These are phyloP conservation scores for Ceratobasidium sp. DNA, from an alignment of 1,284 basidiomycete genomes.

Conservation along the genomic window DNA sequence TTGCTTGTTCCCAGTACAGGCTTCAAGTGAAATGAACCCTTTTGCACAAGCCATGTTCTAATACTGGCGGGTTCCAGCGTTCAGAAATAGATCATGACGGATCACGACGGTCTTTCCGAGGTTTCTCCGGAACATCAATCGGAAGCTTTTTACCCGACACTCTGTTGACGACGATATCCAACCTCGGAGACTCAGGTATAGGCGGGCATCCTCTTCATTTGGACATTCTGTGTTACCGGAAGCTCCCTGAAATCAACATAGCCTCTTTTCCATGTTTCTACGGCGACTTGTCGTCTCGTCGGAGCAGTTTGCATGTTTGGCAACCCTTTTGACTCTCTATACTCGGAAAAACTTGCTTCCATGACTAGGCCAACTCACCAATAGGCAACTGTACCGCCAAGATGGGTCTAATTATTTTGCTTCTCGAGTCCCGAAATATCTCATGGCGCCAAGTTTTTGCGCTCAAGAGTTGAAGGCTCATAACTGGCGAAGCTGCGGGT, in stretches of 20 bases:
- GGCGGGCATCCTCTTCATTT: not conserved
- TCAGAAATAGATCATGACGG: not conserved
- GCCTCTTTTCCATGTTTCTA: not conserved
- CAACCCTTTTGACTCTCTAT: not conserved
- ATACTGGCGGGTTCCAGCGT: not conserved
- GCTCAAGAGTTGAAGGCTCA: not conserved
- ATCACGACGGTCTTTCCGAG: not conserved
- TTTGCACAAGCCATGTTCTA: not conserved
- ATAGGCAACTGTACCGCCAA: conserved; percentile 5
- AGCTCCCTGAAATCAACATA: not conserved
- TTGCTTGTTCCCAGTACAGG: not conserved
- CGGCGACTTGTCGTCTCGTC: conserved; percentile 15
- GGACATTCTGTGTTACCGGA: not conserved
- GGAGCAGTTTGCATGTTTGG: not conserved
- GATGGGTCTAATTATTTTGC: not conserved
- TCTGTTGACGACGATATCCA: not conserved
- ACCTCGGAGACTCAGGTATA: not conserved
- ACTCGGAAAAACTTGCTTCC: conserved; percentile 12
- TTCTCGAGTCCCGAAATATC: too few relatives aligned
- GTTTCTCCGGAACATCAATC: not conserved
- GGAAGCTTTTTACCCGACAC: conserved; percentile 1
- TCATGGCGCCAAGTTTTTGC: conserved; percentile 15
- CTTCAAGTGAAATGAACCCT: not conserved
- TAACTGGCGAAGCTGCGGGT: not conserved
- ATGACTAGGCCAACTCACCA: not conserved